Evolutionary conservation across 345 rosid genomes (phyloP).

Genomic region (Salix caprea): DNA sequence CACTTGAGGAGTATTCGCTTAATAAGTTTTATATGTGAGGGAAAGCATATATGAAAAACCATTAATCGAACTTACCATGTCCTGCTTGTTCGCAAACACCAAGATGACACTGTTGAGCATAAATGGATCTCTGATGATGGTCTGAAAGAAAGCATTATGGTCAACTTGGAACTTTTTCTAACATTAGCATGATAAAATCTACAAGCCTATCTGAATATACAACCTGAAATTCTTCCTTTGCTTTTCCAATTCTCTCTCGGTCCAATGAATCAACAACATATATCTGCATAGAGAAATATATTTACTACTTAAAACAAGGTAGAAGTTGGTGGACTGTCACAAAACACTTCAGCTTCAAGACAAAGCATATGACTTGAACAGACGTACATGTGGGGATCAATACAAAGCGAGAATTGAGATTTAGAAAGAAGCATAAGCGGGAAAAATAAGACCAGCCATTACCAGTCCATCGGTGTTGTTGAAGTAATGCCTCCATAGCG

Average conservation of each 20-base stretch:
- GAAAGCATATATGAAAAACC: neutral
- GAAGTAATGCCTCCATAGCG: conserved; percentile 99
- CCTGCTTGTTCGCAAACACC: conserved; percentile 98
- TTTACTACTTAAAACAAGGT: neutral
- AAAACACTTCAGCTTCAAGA: neutral
- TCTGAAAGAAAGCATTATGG: conserved; percentile 41
- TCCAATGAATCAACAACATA: conserved; percentile 99
- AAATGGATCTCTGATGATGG: conserved; percentile 90
- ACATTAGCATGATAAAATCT: conserved; percentile 17
- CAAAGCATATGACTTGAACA: neutral
- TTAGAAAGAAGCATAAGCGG: neutral
- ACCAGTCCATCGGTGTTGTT: conserved; percentile 98
- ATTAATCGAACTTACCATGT: conserved; percentile 57
- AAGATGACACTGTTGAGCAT: conserved; percentile 92
- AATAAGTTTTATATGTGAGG: neutral
- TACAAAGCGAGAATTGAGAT: neutral
- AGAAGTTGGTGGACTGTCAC: neutral
- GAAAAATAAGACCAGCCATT: conserved; percentile 10
- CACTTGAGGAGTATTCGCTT: neutral
- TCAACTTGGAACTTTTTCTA: conserved; percentile 20
- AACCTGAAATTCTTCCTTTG: conserved; percentile 96
- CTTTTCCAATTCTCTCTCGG: conserved; percentile 88
- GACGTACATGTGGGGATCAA: neutral
- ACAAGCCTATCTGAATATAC: conserved; percentile 16
- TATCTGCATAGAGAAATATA: conserved; percentile 47